Percentiles rank a stretch among this genome's conserved stretches.
Conservation (phyloP, 2,329 filamentous ascomycete species). For the Xylariaceae sp. region DNA sequence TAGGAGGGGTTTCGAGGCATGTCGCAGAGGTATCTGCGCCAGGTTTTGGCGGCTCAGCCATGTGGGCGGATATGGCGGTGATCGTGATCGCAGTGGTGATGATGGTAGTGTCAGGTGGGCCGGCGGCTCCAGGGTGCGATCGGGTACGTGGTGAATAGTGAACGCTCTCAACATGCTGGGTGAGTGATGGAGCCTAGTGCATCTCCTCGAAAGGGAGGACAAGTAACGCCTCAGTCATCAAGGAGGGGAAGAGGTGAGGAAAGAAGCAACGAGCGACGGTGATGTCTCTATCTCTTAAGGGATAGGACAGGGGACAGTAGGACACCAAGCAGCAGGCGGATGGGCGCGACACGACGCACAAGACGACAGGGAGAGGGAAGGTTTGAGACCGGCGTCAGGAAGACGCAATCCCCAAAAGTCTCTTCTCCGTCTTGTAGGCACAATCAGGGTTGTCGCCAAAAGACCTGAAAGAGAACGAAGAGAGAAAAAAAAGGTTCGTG, state of each 20-base stretch:
- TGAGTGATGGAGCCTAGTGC: too few relatives aligned
- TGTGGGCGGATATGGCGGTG: constrained; percentile 5
- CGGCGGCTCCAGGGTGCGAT: not conserved
- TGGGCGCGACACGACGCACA: constrained; percentile 14
- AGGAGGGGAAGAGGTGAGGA: constrained; percentile 5
- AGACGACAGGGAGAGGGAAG: too few relatives aligned
- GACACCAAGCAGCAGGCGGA: constrained; percentile 5
- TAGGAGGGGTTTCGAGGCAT: constrained; percentile 27
- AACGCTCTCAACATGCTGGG: not conserved
- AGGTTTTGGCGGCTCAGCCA: too few relatives aligned
- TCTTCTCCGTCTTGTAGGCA: too few relatives aligned
- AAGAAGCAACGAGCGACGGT: too few relatives aligned
- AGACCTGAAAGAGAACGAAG: constrained; percentile 3
- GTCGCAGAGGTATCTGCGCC: constrained; percentile 1
- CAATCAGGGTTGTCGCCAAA: too few relatives aligned
- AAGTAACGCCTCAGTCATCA: constrained; percentile 5
- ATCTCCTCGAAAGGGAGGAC: too few relatives aligned
- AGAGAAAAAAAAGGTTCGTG: not conserved
- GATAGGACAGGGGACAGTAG: constrained; percentile 2
- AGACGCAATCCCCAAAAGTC: too few relatives aligned
- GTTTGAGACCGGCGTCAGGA: too few relatives aligned
- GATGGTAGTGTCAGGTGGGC: too few relatives aligned
- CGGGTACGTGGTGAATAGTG: too few relatives aligned
- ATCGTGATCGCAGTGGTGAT: constrained; percentile 1
- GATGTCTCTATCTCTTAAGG: not conserved